Evolutionary conservation across 2,329 filamentous ascomycete genomes (phyloP), one percentile per base, ranked within the genome.

Genomic region (Monilinia fructigena): DNA sequence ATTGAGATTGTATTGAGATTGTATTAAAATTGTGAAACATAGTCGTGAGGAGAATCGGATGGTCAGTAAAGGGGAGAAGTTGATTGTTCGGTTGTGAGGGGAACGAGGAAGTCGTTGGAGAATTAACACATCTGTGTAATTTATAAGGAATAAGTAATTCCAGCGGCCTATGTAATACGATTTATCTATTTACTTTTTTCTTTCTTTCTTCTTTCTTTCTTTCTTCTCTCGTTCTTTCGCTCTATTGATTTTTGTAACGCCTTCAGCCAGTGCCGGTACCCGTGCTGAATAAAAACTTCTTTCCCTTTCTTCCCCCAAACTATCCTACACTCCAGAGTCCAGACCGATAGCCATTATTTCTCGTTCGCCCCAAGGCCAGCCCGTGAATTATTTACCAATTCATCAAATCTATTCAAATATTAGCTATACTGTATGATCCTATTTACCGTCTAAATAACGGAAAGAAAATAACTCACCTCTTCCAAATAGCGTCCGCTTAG

Each of bases 401-500:
- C 58, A 61, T 61, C 45, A 61, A 40, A 50, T 61, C 58, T 61
- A 2, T 38, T 38, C 5, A 26, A 2, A 12, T 8, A 8, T 61
- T 61, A 61, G 45, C 28, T 11, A 38, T 40, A 7, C 12, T 12
- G 7, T 7, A 3, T 12, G 16, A 3, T 16, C 11, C 48, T 42
- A 50, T 12, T 14, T 3, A 50, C 23, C 42, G 3, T 8, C 18
- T 1, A 20, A 23, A 3, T 50, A 7, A 18, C 23, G 7, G 3
- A 12, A 20, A 48, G 45, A 38, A 23, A 23, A 50, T 31, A 65
- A 66, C 73, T 72, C 61, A 97, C 94, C 95, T 88, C 95, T 85
- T 72, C 95, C 95, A 81, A 99, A 99, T 28, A 99, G 79, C 16
- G 92, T 91, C 76, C 96, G 85, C 86, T 98, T 99, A n/a, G 87